phyloP scores from a whole-genome alignment of 2,329 filamentous ascomycete species.

The Zopfia rhizophila region DNA sequence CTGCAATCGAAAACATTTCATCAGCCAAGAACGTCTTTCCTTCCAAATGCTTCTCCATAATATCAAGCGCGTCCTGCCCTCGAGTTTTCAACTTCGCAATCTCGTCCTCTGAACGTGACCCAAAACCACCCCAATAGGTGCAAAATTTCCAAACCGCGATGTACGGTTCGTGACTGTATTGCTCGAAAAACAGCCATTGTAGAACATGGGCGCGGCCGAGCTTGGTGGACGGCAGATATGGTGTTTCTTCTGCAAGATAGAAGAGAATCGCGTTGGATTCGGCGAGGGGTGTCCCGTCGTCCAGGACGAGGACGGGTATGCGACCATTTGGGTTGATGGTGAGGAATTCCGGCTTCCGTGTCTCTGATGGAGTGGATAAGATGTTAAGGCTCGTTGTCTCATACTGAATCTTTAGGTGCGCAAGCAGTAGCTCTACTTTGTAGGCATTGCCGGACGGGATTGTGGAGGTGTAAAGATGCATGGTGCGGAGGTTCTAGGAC shows the following conservation, averaged over 20 bases:
- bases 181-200: slow-evolving; percentile 33
- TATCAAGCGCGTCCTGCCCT: slow-evolving; percentile 24
- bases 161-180: slow-evolving; percentile 28
- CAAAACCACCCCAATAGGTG: slow-evolving; percentile 25
- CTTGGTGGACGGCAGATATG: slow-evolving; percentile 20
- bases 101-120: slow-evolving; percentile 11
- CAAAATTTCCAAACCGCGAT: slow-evolving; percentile 23
- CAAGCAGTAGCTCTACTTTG: slow-evolving; percentile 28
- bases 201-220: slow-evolving; percentile 17
- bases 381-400: slow-evolving; percentile 25
- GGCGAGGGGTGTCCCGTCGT: slow-evolving; percentile 24
- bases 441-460: slow-evolving; percentile 32
- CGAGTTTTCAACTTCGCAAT: slow-evolving; percentile 15
- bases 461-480: slow-evolving; percentile 29
- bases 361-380: slow-evolving; percentile 19
- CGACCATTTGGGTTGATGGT: slow-evolving; percentile 25
- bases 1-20: slow-evolving; percentile 25
- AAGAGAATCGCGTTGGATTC: slow-evolving; percentile 31
- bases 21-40: slow-evolving; percentile 25
- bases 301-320: slow-evolving; percentile 24
- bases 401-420: slow-evolving; percentile 22
- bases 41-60: slow-evolving; percentile 28
- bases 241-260: slow-evolving; percentile 22
- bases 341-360: slow-evolving; percentile 19
- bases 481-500: slow-evolving; percentile 3